Percentiles rank a stretch among this genome's conserved stretches.
phyloP scores from a whole-genome alignment of 352 stramenopile species.

The Phytopythium cucurbitacearum region DNA sequence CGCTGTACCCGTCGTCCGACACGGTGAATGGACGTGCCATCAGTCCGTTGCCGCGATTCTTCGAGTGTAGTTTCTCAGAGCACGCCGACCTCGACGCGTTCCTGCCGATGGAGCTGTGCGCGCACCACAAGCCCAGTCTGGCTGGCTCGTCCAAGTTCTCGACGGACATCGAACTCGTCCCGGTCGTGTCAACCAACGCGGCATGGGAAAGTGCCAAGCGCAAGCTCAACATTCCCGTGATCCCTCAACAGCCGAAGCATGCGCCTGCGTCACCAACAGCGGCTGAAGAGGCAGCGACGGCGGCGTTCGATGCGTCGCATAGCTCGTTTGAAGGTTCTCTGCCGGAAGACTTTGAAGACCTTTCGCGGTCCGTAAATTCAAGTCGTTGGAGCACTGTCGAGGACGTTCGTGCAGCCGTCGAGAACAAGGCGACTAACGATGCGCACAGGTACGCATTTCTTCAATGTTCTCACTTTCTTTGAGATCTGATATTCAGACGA shows the following conservation, averaged over 20 bases:
- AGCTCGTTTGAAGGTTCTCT: too few species aligned
- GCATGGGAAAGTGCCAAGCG: conserved; percentile 35
- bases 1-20: conserved; percentile 37
- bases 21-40: conserved; percentile 7
- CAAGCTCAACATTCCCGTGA: conserved; percentile 23
- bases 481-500: too few species aligned
- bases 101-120: conserved; percentile 35
- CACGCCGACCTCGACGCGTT: conserved; percentile 7
- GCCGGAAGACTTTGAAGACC: too few species aligned
- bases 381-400: too few species aligned
- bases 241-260: not conserved
- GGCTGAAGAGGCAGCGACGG: not conserved
- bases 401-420: too few species aligned
- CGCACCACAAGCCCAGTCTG: conserved; percentile 35
- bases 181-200: conserved; percentile 24
- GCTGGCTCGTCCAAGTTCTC: conserved; percentile 55
- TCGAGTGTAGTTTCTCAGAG: conserved; percentile 51
- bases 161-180: conserved; percentile 36
- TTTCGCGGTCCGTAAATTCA: too few species aligned
- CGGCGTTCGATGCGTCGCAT: not conserved
- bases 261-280: not conserved
- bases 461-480: too few species aligned
- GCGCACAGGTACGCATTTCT: too few species aligned
- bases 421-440: too few species aligned
- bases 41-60: conserved; percentile 58